Base-by-base conservation (phyloP, 2,329 filamentous ascomycete species). In the Claviceps sp. region DNA sequence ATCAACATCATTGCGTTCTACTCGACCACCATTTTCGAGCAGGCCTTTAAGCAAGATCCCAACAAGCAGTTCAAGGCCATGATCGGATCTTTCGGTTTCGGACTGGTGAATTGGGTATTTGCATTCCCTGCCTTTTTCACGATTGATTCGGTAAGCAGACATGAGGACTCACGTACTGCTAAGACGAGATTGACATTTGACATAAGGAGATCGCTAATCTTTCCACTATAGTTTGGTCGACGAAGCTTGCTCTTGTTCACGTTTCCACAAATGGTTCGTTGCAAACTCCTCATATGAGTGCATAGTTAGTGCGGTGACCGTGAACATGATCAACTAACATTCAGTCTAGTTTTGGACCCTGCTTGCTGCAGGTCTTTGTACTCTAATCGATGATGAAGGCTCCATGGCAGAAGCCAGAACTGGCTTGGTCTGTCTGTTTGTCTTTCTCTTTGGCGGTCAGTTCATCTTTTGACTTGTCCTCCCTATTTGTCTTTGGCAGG, bases 1-100 rank as follows among this genome's bases (percentile, higher is more conserved):
- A 60, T 85, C 66, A 87, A 87, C 63, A 85, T 87, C 56, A 84
- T 87, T 54, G 81, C 83, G 1, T 88, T 88, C 65, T 88, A 88
- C 67, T 83, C 78, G 0, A 82, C 79, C 1, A 82, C 80, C 8
- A 71, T 81, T 47, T 81, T 81, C 63, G 60, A 66, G 42, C 65
- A 83, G 1, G 77, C 82, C 5, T 80, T 80, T 16, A 76, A 80
- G 49, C 63, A 55, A 42, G 67, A 73, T 2, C 7, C 34, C 3
- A 49, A 52, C 42, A 44, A 48, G 18, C 49, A 54, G 42, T 77
- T 76, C 57, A 68, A 74, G 36, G 79, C 84, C 7, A 67, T 73
- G 40, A 63, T 74, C 9, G 70, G 70, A 0, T 74, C 72, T 0
- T 70, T 74, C 44, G 72, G 73, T 8, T 74, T 72, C 49, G 72